These are phyloP conservation scores for Auriscalpium orientale DNA, from an alignment of 768 basidiomycete species.

Conservation along the genomic window DNA sequence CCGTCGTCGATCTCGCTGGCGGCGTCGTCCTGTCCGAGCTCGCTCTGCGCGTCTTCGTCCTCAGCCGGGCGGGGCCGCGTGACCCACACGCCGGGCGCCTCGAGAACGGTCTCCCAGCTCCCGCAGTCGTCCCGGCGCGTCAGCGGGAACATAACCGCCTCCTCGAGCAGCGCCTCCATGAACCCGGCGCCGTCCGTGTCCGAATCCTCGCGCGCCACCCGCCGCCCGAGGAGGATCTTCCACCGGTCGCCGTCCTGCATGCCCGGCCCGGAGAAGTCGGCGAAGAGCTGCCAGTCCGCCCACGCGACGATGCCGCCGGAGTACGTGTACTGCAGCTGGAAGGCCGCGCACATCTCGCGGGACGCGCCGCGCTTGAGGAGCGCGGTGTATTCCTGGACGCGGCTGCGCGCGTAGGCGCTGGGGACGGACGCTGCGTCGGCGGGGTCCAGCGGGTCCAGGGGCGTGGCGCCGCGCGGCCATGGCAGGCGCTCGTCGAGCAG, in stretches of 20 bases:
- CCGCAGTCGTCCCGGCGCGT: neutral
- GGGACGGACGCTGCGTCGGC: conserved; percentile 6
- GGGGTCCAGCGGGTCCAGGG: conserved; percentile 16
- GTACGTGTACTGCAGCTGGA: neutral
- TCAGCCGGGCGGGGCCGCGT: neutral
- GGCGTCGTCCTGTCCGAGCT: neutral
- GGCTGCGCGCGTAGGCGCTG: neutral
- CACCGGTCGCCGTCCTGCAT: conserved; percentile 29
- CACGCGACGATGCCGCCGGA: conserved; percentile 19
- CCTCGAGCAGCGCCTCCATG: conserved; percentile 13
- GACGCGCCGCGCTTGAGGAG: conserved; percentile 28
- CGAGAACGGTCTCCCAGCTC: neutral
- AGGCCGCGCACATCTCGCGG: neutral
- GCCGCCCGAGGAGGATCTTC: conserved; percentile 33
- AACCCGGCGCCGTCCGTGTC: conserved; percentile 30
- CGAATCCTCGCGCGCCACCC: conserved; percentile 26
- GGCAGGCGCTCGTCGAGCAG: conserved; percentile 20
- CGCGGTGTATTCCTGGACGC: conserved; percentile 18
- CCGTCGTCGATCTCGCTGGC: neutral
- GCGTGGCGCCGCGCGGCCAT: conserved; percentile 25
- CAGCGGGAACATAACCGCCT: conserved; percentile 1
- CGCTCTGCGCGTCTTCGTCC: neutral
- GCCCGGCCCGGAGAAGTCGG: conserved; percentile 25
- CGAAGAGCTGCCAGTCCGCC: conserved; percentile 25
- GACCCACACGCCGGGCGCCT: neutral